Percentiles rank a stretch among this genome's conserved stretches.
Evolutionary conservation across 306 rosid genomes (phyloP).

Genomic region (Trichosanthes truncata): DNA sequence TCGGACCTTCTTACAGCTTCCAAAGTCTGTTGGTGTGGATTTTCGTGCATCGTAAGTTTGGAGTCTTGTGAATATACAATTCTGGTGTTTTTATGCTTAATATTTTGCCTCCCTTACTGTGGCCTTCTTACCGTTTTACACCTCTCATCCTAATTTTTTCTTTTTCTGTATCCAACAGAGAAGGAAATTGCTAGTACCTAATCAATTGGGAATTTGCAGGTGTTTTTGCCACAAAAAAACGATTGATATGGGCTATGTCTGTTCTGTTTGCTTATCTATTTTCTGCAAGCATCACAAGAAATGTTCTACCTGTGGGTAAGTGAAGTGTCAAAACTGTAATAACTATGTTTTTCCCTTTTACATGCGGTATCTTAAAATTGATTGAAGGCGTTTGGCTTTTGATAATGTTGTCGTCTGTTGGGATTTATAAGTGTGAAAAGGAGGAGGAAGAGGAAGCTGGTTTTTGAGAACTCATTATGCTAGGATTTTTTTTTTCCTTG

Average conservation of each 20-base stretch:
- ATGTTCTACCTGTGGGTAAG: conserved; percentile 98
- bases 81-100: neutral
- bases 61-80: neutral
- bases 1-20: conserved; percentile 80
- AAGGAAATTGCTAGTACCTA: neutral
- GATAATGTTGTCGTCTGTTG: neutral
- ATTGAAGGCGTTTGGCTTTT: neutral
- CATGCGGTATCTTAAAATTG: neutral
- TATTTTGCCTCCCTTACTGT: neutral
- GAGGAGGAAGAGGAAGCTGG: neutral
- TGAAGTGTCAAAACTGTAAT: neutral
- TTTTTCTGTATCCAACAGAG: neutral
- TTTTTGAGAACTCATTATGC: neutral
- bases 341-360: neutral
- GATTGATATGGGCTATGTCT: conserved; percentile 87
- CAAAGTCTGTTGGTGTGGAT: conserved; percentile 91
- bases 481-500: neutral
- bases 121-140: neutral
- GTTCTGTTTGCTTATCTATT: conserved; percentile 95
- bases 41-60: conserved; percentile 93
- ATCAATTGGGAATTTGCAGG: conserved; percentile 41
- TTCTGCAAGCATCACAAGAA: conserved; percentile 93
- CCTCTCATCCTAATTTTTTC: neutral
- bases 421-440: neutral
- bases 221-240: conserved; percentile 98